These are phyloP conservation scores for Quercus lobata DNA, from an alignment of 331 rosid species.

Conservation along the genomic window DNA sequence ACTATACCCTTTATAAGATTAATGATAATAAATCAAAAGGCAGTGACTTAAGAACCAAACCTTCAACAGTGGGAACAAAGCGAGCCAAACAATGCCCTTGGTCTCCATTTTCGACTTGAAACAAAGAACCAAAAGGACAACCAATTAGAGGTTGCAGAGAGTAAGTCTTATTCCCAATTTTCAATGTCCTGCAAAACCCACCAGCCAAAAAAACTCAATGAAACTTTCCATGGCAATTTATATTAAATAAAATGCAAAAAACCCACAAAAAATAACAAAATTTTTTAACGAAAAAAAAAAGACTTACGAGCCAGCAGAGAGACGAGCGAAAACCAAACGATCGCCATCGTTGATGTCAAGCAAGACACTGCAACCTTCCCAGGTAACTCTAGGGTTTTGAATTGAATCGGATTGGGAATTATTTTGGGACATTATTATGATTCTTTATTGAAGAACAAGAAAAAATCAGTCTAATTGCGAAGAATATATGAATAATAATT, in stretches of 20 bases:
- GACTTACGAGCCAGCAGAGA: slow-evolving; percentile 69
- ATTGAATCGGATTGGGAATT: slow-evolving; percentile 3
- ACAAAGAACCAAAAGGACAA: slow-evolving; percentile 71
- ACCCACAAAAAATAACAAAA: too few species aligned
- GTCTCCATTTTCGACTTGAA: slow-evolving; percentile 58
- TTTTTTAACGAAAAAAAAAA: background rate
- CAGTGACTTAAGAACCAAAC: slow-evolving; percentile 15
- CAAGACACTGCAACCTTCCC: slow-evolving; percentile 93
- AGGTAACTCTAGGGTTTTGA: slow-evolving; percentile 49
- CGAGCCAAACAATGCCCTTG: slow-evolving; percentile 49
- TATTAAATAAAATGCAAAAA: background rate
- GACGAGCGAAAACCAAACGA: slow-evolving; percentile 90
- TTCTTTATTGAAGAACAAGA: background rate
- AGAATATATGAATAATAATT: background rate
- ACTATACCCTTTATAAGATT: too few species aligned
- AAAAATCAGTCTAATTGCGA: background rate
- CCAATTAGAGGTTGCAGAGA: slow-evolving; percentile 72
- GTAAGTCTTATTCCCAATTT: slow-evolving; percentile 80
- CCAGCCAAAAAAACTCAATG: background rate
- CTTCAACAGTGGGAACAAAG: slow-evolving; percentile 43
- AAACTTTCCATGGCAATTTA: background rate
- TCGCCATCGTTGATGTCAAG: slow-evolving; percentile 94
- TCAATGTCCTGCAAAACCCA: slow-evolving; percentile 50
- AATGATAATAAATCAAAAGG: background rate
- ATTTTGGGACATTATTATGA: slow-evolving; percentile 26